Percentiles rank a stretch among this genome's conserved stretches.
Conservation (phyloP, 2,329 filamentous ascomycete species). For the Cordyceps tenuipes region DNA sequence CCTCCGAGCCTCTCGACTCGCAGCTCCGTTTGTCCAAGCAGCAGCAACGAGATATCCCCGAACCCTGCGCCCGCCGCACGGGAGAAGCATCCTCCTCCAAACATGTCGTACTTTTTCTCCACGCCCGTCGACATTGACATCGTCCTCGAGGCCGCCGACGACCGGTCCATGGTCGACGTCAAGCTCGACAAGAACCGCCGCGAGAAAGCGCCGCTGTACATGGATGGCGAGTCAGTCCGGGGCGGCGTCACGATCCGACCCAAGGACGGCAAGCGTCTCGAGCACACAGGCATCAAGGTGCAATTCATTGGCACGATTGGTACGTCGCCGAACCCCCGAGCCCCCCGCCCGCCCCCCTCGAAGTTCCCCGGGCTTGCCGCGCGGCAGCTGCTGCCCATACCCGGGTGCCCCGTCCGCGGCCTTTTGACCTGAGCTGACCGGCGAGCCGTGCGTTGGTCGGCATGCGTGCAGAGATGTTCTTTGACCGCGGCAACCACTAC, state of each 20-base stretch:
- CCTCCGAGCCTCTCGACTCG: neutral
- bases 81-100: neutral
- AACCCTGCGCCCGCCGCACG: neutral
- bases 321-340: conserved; percentile 31
- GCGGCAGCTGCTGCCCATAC: neutral
- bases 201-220: conserved; percentile 93
- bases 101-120: conserved; percentile 96
- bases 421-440: neutral
- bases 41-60: too few species aligned
- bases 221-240: conserved; percentile 97
- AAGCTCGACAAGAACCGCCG: conserved; percentile 97
- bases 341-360: too few species aligned
- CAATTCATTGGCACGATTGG: conserved; percentile 99
- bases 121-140: conserved; percentile 98
- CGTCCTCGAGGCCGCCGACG: conserved; percentile 90
- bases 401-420: neutral
- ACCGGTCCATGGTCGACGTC: conserved; percentile 90
- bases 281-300: conserved; percentile 98
- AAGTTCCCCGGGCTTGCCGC: neutral
- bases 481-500: conserved; percentile 97
- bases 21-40: neutral
- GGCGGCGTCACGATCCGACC: conserved; percentile 89
- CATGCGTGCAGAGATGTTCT: conserved; percentile 83
- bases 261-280: conserved; percentile 95
- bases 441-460: neutral